phyloP scores from a whole-genome alignment of 225 moss, liverwort and hornwort genomes.

The Pseudisothecium myosuroides region DNA sequence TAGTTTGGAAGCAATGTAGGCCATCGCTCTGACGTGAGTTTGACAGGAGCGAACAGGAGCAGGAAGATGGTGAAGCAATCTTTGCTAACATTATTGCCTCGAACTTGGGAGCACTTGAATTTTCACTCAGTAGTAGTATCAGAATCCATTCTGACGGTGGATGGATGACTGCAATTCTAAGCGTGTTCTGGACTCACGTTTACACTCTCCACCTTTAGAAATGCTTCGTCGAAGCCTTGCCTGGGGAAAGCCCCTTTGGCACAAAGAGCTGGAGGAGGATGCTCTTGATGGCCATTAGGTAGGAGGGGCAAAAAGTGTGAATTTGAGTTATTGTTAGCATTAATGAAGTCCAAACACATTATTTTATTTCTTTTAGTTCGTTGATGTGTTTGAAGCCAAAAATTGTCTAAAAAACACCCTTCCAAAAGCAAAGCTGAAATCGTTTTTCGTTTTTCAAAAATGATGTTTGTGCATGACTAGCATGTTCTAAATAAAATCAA shows the following conservation, averaged over 20 bases:
- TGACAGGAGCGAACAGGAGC: background rate
- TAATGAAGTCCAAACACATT: background rate
- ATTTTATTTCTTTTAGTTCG: background rate
- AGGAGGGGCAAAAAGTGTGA: background rate
- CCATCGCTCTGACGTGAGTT: background rate
- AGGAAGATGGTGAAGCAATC: background rate
- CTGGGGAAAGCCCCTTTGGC: background rate
- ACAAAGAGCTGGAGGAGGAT: background rate
- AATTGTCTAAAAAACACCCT: background rate
- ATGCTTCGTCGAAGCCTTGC: background rate
- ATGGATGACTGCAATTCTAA: background rate
- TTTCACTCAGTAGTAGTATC: background rate
- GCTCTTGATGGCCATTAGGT: background rate
- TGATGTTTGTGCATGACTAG: background rate
- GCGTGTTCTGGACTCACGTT: background rate
- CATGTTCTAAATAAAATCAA: background rate
- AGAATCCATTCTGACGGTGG: background rate
- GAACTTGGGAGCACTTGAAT: background rate
- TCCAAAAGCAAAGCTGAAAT: background rate
- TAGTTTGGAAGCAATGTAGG: background rate
- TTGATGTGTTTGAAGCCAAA: background rate
- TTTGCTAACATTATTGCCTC: background rate
- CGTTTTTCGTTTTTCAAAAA: background rate
- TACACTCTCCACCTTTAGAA: background rate
- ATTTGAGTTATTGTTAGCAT: background rate